Evolutionary conservation across 352 stramenopile genomes (phyloP), one percentile per base, ranked within the genome.

Genomic region (Pythium guiyangense): DNA sequence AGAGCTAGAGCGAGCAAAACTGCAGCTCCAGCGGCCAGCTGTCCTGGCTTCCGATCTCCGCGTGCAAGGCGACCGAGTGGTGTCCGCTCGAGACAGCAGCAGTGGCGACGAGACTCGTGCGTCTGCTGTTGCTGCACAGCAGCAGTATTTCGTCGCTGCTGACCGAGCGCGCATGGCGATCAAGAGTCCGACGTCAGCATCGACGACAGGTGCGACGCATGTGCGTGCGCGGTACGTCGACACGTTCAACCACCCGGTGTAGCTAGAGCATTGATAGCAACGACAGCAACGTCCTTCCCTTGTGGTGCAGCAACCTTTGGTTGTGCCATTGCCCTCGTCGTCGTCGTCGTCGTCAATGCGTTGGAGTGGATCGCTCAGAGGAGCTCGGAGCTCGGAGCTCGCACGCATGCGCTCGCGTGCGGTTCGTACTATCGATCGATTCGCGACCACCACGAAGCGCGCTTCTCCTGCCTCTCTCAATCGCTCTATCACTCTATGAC

Each of bases 201-300:
- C 62, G 10, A 44, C 69, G 17, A 56, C 54, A 4, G 49, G 56
- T 4, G 35, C 62, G 27, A 31, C 44, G 35, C 61, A 59, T 26
- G 37, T 79, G 8, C 68, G 62, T 22, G 58, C 66, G 27, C 57
- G 71, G 48, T 79, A 79, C 57, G 71, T 79, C 17, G 71, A 77
- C 58, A 79, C 66, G 1, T 79, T 79, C 49, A 79, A 77, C 49
- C 25, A 31, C 26, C 20, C 44, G 53, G 22, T 29, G 52, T 18
- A 12, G 52, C 10, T 42, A 44, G n/a, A 22, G 22, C 22, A 15
- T 37, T 3, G 31, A 37, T 12, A 37, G 31, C 31, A 37, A 37
- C 31, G 4, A 37, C 5, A 12, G 31, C 31, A 12, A 12, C 31
- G 8, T 37, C 31, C 22, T 22, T 22, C 22, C 22, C 31, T 37